These are phyloP conservation scores for Plectosphaerella sp. DNA, from an alignment of 2,329 filamentous ascomycete species.

Conservation along the genomic window DNA sequence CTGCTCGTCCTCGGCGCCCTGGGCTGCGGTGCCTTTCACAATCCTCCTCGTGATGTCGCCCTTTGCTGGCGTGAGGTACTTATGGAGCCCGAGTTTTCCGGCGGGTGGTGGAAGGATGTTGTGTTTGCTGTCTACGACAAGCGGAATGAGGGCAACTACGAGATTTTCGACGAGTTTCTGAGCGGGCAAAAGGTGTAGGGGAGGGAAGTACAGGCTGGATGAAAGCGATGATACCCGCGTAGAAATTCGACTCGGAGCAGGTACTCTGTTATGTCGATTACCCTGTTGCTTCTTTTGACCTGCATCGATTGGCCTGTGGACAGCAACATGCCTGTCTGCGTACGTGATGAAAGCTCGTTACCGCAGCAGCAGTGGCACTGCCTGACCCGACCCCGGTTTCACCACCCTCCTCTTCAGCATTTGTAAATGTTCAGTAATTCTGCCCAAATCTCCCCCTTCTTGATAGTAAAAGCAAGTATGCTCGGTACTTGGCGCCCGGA, in stretches of 20 bases:
- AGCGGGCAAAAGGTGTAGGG: constrained; percentile 25
- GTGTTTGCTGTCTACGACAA: constrained; percentile 58
- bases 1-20: constrained; percentile 63
- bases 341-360: no score
- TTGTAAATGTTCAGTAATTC: not conserved
- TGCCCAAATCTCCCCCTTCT: not conserved
- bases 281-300: no score
- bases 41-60: constrained; percentile 60
- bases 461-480: not conserved
- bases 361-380: no score
- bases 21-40: constrained; percentile 63
- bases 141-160: constrained; percentile 42
- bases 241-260: not conserved
- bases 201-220: no score
- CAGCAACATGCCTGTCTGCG: no score
- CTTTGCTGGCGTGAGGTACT: constrained; percentile 59
- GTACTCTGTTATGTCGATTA: no score
- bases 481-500: not conserved
- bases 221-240: not conserved
- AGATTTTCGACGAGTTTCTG: constrained; percentile 41
- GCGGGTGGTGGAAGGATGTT: constrained; percentile 60
- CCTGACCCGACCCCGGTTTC: no score
- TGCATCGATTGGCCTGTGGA: no score
- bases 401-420: no score
- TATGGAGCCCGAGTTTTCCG: constrained; percentile 53